Percentiles rank a stretch among this genome's conserved stretches.
phyloP scores from a whole-genome alignment of 192 early-diverging fungal species.

The Coemansia sp. region DNA sequence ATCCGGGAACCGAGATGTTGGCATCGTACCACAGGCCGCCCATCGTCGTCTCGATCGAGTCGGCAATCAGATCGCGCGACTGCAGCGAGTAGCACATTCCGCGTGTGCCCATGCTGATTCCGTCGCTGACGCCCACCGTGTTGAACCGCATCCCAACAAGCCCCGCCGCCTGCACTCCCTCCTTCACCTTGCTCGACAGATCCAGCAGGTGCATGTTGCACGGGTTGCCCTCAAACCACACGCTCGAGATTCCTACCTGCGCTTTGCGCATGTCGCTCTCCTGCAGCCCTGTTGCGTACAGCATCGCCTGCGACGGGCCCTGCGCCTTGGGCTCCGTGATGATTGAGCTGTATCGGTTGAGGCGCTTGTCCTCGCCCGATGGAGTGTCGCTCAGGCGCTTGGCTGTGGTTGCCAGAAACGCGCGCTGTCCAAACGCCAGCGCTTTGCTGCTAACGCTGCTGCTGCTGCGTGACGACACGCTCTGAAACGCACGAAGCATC shows the following conservation, averaged over 20 bases:
- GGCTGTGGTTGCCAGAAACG: background rate
- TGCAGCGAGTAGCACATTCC: slow-evolving; percentile 98
- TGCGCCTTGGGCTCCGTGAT: slow-evolving; percentile 95
- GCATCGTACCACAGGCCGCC: slow-evolving; percentile 97
- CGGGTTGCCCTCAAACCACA: slow-evolving; percentile 99
- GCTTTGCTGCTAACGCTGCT: slow-evolving; percentile 4
- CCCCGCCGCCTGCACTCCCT: slow-evolving; percentile 86
- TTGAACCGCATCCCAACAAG: slow-evolving; percentile 97
- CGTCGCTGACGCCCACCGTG: slow-evolving; percentile 97
- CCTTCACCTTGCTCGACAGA: slow-evolving; percentile 85
- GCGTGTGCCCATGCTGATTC: slow-evolving; percentile 94
- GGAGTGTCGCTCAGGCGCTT: background rate
- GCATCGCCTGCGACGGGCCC: slow-evolving; percentile 97
- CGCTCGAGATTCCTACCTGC: slow-evolving; percentile 95
- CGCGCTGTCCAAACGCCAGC: slow-evolving; percentile 6
- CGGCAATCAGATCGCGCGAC: slow-evolving; percentile 97
- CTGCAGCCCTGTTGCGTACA: slow-evolving; percentile 92
- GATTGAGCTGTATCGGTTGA: slow-evolving; percentile 84
- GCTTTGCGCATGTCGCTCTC: slow-evolving; percentile 80
- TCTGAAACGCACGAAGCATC: slow-evolving; percentile 36
- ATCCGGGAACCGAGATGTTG: slow-evolving; percentile 96
- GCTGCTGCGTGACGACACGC: slow-evolving; percentile 1
- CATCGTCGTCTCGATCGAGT: slow-evolving; percentile 99
- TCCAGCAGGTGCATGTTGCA: slow-evolving; percentile 99
- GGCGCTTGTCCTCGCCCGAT: slow-evolving; percentile 11